These are phyloP conservation scores for Truncatella angustata DNA, from an alignment of 2,329 filamentous ascomycete genomes.

Conservation along the genomic window DNA sequence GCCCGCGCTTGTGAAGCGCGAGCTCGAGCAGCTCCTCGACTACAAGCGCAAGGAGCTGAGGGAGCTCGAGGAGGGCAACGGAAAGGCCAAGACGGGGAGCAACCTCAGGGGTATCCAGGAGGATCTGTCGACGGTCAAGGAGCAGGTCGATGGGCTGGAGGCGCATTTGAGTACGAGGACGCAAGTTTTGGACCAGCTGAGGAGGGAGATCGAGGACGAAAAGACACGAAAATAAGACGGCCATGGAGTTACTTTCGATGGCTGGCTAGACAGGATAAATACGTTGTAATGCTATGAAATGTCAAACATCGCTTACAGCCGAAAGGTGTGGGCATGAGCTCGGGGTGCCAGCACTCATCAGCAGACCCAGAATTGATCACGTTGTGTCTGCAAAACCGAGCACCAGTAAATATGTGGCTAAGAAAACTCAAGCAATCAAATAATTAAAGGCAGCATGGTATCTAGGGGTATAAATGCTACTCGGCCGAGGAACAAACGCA, in stretches of 20 bases:
- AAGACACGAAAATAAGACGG: constrained; percentile 53
- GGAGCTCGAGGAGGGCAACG: constrained; percentile 71
- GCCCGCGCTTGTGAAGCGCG: constrained; percentile 88
- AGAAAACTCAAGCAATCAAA: too few relatives aligned
- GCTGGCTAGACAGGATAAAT: neutral
- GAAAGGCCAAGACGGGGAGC: constrained; percentile 66
- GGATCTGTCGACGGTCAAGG: constrained; percentile 85
- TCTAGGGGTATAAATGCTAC: neutral
- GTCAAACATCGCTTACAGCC: too few relatives aligned
- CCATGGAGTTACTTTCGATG: neutral
- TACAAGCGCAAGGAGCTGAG: constrained; percentile 83
- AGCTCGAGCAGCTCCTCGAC: constrained; percentile 89
- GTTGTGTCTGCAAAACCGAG: too few relatives aligned
- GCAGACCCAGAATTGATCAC: too few relatives aligned
- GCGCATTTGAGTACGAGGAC: constrained; percentile 75
- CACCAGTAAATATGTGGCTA: too few relatives aligned
- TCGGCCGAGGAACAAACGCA: too few relatives aligned
- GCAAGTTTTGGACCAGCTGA: constrained; percentile 72
- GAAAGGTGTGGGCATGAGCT: too few relatives aligned
- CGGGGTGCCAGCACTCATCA: too few relatives aligned
- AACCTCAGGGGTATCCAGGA: constrained; percentile 76
- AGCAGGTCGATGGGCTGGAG: constrained; percentile 91
- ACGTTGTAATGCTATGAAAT: neutral
- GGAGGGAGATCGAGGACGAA: constrained; percentile 83
- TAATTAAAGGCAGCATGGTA: neutral